Conservation (phyloP, 2,329 filamentous ascomycete genomes). For the Hymenoscyphus infarciens region DNA sequence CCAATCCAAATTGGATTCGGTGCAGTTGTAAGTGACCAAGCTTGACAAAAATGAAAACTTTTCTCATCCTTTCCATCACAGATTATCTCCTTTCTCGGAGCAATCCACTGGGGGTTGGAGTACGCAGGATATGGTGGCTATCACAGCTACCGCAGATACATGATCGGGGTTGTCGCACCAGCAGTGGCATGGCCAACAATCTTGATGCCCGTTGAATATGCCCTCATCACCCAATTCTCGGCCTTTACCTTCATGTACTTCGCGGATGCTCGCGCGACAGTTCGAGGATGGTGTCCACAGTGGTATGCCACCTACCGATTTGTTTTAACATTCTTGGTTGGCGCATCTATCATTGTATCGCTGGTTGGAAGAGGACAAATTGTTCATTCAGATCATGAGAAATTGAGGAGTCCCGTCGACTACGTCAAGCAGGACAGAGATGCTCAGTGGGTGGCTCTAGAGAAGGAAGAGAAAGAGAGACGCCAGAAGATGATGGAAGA, state of each 20-base stretch:
- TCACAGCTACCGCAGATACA: constrained; percentile 76
- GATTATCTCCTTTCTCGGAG: constrained; percentile 92
- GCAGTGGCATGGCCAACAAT: constrained; percentile 87
- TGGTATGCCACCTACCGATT: constrained; percentile 94
- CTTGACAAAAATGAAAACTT: background rate
- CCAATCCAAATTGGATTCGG: constrained; percentile 89
- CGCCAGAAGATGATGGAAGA: constrained; percentile 15
- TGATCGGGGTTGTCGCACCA: constrained; percentile 75
- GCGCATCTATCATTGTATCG: constrained; percentile 73
- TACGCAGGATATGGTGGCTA: constrained; percentile 65
- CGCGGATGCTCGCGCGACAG: constrained; percentile 69
- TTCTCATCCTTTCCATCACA: constrained; percentile 32
- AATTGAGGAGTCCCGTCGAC: constrained; percentile 31
- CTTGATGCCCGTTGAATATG: constrained; percentile 78
- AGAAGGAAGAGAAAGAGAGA: constrained; percentile 32
- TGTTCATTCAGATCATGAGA: constrained; percentile 23
- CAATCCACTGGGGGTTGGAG: constrained; percentile 90
- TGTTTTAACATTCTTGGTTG: constrained; percentile 85
- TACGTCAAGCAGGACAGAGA: constrained; percentile 32
- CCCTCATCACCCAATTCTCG: constrained; percentile 79
- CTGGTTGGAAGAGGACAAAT: constrained; percentile 75
- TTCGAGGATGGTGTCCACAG: constrained; percentile 71
- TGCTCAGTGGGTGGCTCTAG: constrained; percentile 30
- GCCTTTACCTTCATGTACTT: constrained; percentile 86
- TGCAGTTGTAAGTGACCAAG: constrained; percentile 60